Evolutionary conservation across 768 basidiomycete species (phyloP), one percentile per base, ranked within the genome.

Genomic region (Lactarius sanguifluus): DNA sequence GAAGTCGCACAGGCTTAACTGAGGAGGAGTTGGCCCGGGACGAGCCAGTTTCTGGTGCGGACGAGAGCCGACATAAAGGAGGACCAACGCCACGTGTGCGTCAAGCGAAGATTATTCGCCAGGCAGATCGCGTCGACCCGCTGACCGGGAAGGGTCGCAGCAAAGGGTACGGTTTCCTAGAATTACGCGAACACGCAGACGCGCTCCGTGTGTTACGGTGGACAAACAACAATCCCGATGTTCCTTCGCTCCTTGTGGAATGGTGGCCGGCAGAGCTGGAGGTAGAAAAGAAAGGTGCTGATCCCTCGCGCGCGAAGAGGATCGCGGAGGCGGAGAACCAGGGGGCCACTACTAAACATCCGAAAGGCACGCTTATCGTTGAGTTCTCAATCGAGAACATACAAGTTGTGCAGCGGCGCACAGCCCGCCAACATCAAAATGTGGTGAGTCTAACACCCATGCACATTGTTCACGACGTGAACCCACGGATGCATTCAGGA

Each of bases 321-420:
- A 86, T 87, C 72, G 81, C 81, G 30, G 86, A 88, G 72, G 75
- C 84, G 55, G 78, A 78, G 67, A 75, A 76, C 57, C 77, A 71
- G 45, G 82, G 79, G 64, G 81, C 78, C 65, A 77, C 75, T 20
- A 80, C 79, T 55, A 84, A 81, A 45, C 79, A 79, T 20, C 69
- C 71, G 28, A 79, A 70, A 65, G 82, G 82, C 18, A 81, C 85
- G 5, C 76, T 97, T 67, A 89, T 96, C 72, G 86, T 94, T n/a
- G 96, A 98, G 78, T 97, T 97, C 76, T 95, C 94, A 47, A 94
- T 98, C 59, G 95, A 98, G 79, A 98, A 98, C 73, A 80, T 92
- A 23, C 91, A 94, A 77, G 93, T 96, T 36, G 88, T 95, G 45
- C 90, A 90, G 69, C 81, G 93, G 64, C 81, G 94, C 72, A 81